Evolutionary conservation across 192 early-diverging fungal species (phyloP), one percentile per base, ranked within the genome.

Genomic region (Chytriomyces hyalinus): DNA sequence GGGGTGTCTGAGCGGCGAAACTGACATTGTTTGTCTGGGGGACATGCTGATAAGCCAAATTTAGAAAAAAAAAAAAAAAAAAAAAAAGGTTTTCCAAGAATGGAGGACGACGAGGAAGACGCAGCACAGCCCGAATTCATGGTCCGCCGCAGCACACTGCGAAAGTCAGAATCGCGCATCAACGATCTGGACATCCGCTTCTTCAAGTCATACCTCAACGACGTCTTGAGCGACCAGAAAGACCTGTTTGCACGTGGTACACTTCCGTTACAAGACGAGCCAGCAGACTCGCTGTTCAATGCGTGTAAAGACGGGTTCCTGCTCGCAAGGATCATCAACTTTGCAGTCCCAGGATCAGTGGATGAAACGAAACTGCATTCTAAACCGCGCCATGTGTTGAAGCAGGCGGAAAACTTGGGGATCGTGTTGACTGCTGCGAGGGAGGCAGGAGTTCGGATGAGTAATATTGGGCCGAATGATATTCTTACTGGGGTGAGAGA

Each of bases 341-440:
- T 43, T 28, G 72, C 72, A 61, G 57, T 73, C 20, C 72, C 72
- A 63, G 72, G 72, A 28, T 20, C 72, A 2, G 17, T 73, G 11
- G 44, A 73, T 26, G 72, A 73, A 46, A 28, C 72, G 6, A 62
- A 43, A 20, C 61, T 73, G 26, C 17, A 63, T 17, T 26, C 9
- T 20, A 62, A 60, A 22, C 22, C 72, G 26, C 44, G 50, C 9
- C 53, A 63, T 46, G 17, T 73, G 6, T 22, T 73, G 20, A 57
- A 73, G 46, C 24, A 46, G 36, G 72, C 72, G 6, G 72, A 73
- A 26, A 73, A 73, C 45, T n/a, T 73, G 6, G 20, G 50, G 57
- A 36, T 73, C 28, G 43, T 73, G 61, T 46, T 73, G 11, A 57
- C 61, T 17, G 72, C 46, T 47, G 72, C 72, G 45, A 45, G 13